phyloP scores from a whole-genome alignment of 2,329 filamentous ascomycete genomes.

The Colletotrichum camelliae region DNA sequence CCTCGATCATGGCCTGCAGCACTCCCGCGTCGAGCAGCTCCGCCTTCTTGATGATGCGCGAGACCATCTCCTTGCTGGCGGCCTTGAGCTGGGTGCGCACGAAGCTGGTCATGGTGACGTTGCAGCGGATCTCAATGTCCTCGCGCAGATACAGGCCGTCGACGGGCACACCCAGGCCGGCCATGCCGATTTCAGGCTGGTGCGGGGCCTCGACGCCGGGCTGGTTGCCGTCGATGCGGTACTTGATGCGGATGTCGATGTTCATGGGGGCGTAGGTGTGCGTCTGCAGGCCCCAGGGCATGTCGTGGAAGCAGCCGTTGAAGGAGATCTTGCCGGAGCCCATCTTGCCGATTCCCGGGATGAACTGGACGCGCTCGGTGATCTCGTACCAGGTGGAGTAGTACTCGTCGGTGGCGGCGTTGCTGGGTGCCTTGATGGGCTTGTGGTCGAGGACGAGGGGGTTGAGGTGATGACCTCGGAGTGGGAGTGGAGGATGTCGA shows the following conservation, averaged over 20 bases:
- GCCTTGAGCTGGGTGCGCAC: conserved; percentile 72
- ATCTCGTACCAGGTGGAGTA: conserved; percentile 80
- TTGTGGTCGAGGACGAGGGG: conserved; percentile 70
- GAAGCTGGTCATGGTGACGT: conserved; percentile 67
- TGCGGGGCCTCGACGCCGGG: conserved; percentile 68
- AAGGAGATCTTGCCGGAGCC: conserved; percentile 71
- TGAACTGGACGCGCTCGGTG: conserved; percentile 69
- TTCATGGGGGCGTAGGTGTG: conserved; percentile 74
- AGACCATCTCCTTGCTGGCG: conserved; percentile 71
- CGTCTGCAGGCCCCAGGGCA: conserved; percentile 74
- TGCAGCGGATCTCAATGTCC: conserved; percentile 75
- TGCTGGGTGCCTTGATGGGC: conserved; percentile 69
- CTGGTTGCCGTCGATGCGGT: conserved; percentile 72
- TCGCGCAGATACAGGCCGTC: conserved; percentile 73
- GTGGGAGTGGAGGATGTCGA: conserved; percentile 75
- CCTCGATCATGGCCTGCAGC: conserved; percentile 70
- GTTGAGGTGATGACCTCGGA: conserved; percentile 75
- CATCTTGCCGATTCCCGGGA: conserved; percentile 69
- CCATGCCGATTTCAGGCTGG: conserved; percentile 64
- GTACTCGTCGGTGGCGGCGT: conserved; percentile 72
- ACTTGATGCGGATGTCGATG: conserved; percentile 71
- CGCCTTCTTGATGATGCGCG: conserved; percentile 73
- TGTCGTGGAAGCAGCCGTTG: conserved; percentile 75
- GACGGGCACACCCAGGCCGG: conserved; percentile 62
- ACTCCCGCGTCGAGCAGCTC: conserved; percentile 71